These are phyloP conservation scores for Tuber indicum DNA, from an alignment of 495 filamentous ascomycete species.

Conservation along the genomic window DNA sequence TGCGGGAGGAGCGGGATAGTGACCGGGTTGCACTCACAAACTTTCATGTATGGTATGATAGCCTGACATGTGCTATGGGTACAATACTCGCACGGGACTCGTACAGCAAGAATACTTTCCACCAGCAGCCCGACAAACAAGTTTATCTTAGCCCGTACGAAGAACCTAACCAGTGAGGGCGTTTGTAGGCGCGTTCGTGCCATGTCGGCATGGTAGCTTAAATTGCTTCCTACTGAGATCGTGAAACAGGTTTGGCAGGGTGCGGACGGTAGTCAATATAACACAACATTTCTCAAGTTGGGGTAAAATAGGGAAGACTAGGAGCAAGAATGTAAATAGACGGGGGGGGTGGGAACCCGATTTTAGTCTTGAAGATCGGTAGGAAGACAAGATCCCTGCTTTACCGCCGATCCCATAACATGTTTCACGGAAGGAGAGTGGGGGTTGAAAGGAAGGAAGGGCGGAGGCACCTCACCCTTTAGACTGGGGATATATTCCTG, in stretches of 20 bases:
- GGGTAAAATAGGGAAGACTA: not conserved
- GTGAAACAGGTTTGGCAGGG: not conserved
- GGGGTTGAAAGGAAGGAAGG: not conserved
- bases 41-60: not conserved
- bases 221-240: not conserved
- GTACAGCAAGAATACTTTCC: not conserved
- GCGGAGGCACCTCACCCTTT: not conserved
- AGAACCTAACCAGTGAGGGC: not conserved
- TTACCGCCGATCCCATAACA: not conserved
- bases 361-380: not conserved
- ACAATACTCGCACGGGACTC: not conserved
- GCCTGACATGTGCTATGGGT: not conserved
- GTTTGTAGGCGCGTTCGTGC: not conserved
- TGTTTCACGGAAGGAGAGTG: not conserved
- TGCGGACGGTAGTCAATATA: not conserved
- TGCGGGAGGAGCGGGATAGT: not conserved
- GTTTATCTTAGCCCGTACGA: not conserved
- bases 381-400: not conserved
- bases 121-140: not conserved
- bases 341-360: not conserved
- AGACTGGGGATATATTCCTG: not conserved
- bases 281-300: not conserved
- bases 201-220: not conserved
- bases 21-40: not conserved
- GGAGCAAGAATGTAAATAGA: not conserved